Evolutionary conservation across 2,329 filamentous ascomycete species (phyloP).

Genomic region (Alternaria viburni): DNA sequence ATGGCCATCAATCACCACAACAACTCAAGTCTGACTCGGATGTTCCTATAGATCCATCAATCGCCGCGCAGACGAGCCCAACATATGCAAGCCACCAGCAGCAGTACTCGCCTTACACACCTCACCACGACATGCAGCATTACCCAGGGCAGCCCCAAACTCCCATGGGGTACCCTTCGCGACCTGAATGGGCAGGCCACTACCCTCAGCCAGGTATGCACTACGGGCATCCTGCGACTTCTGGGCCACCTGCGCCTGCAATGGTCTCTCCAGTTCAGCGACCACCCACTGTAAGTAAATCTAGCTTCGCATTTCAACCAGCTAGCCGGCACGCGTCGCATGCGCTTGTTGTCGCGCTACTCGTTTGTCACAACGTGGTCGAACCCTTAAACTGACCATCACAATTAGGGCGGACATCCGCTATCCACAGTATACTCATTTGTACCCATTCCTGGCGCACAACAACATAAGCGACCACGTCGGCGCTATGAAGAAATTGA

Average conservation of each 20-base stretch:
- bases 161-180: conserved; percentile 65
- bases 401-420: conserved; percentile 56
- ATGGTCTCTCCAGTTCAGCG: conserved; percentile 66
- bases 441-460: conserved; percentile 93
- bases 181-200: conserved; percentile 73
- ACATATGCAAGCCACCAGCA: conserved; percentile 76
- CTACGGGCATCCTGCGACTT: conserved; percentile 63
- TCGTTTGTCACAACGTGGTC: not conserved
- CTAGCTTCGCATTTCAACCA: not conserved
- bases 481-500: conserved; percentile 98
- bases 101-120: conserved; percentile 86
- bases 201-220: conserved; percentile 59
- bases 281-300: conserved; percentile 65
- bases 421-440: conserved; percentile 92
- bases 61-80: conserved; percentile 89
- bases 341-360: not conserved
- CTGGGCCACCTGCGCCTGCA: conserved; percentile 62
- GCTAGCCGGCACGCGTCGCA: not conserved
- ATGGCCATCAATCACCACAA: conserved; percentile 69
- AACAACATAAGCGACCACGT: conserved; percentile 94
- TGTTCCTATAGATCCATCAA: conserved; percentile 99
- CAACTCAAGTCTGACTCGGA: conserved; percentile 91
- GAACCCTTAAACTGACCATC: conserved; percentile 14
- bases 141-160: conserved; percentile 68
- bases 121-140: conserved; percentile 83